Conservation (phyloP, 305 asterid species). For the Lippia alba region DNA sequence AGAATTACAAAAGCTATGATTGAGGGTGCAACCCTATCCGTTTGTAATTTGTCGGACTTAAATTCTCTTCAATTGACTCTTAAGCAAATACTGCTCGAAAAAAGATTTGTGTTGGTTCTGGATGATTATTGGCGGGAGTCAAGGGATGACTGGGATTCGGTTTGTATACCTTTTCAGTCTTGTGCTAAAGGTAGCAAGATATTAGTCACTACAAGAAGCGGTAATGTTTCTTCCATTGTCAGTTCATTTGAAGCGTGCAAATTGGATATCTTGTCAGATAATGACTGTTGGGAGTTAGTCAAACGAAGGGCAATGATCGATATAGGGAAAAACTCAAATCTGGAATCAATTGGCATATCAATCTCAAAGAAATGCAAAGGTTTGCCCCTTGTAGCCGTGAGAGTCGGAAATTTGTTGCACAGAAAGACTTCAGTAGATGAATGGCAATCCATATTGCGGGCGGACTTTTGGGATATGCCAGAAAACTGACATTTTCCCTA, state of each 20-base stretch:
- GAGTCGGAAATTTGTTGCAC: slow-evolving; percentile 44
- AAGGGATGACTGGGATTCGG: not conserved
- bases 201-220: slow-evolving; percentile 20
- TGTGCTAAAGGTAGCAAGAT: slow-evolving; percentile 46
- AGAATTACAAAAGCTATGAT: slow-evolving; percentile 5
- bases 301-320: slow-evolving; percentile 24
- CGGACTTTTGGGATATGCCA: slow-evolving; percentile 39
- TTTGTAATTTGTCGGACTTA: not conserved
- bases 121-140: slow-evolving; percentile 43
- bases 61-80: not conserved
- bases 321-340: slow-evolving; percentile 9
- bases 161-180: not conserved
- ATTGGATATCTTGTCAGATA: not conserved
- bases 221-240: slow-evolving; percentile 35
- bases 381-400: slow-evolving; percentile 51
- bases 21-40: not conserved
- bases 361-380: slow-evolving; percentile 50
- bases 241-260: slow-evolving; percentile 24
- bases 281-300: slow-evolving; percentile 28
- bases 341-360: slow-evolving; percentile 29
- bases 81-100: too few relatives aligned
- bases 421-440: slow-evolving; percentile 3
- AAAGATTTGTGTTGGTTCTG: slow-evolving; percentile 34
- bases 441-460: slow-evolving; percentile 34
- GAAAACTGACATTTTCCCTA: not conserved